phyloP scores from a whole-genome alignment of 306 rosid species.

The Prinsepia uniflora region DNA sequence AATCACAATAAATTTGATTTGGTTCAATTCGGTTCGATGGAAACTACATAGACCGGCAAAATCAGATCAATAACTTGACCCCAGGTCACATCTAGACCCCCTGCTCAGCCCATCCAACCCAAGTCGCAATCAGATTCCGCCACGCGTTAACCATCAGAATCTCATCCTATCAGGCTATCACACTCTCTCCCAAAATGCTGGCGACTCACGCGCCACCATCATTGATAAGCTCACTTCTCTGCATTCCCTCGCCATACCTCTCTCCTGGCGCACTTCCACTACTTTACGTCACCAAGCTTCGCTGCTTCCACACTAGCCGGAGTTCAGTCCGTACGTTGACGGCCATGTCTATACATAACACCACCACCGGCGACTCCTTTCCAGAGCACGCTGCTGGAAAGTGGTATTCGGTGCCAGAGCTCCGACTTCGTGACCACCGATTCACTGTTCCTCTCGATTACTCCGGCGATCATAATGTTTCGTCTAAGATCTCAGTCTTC shows the following conservation, averaged over 20 bases:
- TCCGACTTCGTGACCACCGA: constrained; percentile 74
- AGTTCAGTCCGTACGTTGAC: constrained; percentile 9
- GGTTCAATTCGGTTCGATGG: too few species aligned
- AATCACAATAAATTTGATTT: too few species aligned
- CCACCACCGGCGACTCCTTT: constrained; percentile 15
- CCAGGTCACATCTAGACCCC: too few species aligned
- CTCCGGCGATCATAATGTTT: constrained; percentile 35
- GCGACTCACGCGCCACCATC: constrained; percentile 32
- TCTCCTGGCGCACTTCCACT: constrained; percentile 19
- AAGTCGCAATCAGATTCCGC: neutral
- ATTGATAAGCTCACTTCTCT: constrained; percentile 23
- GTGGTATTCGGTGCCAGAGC: constrained; percentile 83
- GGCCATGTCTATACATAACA: constrained; percentile 32
- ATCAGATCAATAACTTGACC: too few species aligned
- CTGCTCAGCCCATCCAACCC: neutral
- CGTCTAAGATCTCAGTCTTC: constrained; percentile 63
- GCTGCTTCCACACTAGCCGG: constrained; percentile 24
- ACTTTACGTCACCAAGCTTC: constrained; percentile 15
- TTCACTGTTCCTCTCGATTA: constrained; percentile 72
- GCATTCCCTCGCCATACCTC: neutral
- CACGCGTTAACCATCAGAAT: neutral
- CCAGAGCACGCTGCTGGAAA: constrained; percentile 56
- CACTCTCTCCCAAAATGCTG: constrained; percentile 23
- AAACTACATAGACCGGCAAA: too few species aligned
- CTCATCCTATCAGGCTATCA: neutral